Conservation (phyloP, 75 land plant species). For the Cryptomeria japonica region DNA sequence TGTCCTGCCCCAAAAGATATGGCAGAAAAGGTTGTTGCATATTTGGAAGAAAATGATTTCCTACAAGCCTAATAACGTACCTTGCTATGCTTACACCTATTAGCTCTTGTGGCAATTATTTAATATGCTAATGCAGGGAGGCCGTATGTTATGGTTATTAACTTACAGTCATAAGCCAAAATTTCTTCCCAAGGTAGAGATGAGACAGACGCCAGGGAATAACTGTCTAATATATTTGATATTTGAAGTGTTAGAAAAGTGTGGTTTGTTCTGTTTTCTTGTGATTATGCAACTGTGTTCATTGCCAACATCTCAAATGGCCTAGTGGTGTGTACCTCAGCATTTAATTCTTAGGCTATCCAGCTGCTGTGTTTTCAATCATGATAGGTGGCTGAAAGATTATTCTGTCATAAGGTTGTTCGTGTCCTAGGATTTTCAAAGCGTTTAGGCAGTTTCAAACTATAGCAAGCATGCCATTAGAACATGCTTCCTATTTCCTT, state of each 20-base stretch:
- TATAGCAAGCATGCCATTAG: not conserved
- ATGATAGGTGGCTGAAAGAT: not conserved
- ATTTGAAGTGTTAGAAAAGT: not conserved
- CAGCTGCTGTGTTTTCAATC: not conserved
- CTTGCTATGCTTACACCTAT: not conserved
- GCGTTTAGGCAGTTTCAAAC: not conserved
- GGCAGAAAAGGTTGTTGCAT: constrained; percentile 69
- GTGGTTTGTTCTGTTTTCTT: not conserved
- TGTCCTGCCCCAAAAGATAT: constrained; percentile 66
- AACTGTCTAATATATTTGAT: not conserved
- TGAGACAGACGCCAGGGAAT: not conserved
- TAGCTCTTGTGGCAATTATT: not conserved
- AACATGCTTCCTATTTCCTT: not conserved
- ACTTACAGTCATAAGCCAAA: too few species aligned
- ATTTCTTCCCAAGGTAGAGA: not conserved
- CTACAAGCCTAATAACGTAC: constrained; percentile 28
- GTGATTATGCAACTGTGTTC: not conserved
- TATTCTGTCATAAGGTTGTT: not conserved
- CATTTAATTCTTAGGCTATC: not conserved
- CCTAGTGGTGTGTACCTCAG: not conserved
- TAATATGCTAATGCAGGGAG: not conserved
- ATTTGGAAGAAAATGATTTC: constrained; percentile 63
- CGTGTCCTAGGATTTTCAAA: not conserved
- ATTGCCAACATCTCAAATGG: not conserved
- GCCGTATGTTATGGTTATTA: not conserved